Evolutionary conservation across 2,329 filamentous ascomycete species (phyloP).

Genomic region (Penicillium capsulatum): DNA sequence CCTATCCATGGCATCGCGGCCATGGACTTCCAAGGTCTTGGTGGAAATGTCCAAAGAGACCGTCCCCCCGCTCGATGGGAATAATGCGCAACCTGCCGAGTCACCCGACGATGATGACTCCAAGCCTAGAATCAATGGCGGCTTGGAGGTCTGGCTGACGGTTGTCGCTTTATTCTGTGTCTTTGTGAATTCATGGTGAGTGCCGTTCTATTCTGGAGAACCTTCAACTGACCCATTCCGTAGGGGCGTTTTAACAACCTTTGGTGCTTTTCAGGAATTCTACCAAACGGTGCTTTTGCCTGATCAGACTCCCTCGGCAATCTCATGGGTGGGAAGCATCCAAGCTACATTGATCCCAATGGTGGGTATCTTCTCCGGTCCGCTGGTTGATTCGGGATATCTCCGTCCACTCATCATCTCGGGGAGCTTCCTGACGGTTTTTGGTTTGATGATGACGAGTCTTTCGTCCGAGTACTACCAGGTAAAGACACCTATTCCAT

Average conservation of each 20-base stretch:
- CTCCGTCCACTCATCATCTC: constrained; percentile 38
- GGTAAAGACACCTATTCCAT: constrained; percentile 7
- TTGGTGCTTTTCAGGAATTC: constrained; percentile 49
- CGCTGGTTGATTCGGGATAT: constrained; percentile 48
- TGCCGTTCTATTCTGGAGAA: neutral
- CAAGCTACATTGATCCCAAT: constrained; percentile 48
- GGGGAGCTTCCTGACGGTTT: constrained; percentile 40
- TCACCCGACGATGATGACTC: constrained; percentile 3
- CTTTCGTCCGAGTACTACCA: constrained; percentile 29
- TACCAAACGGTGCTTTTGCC: constrained; percentile 41
- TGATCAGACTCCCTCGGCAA: constrained; percentile 37
- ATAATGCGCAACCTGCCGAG: neutral
- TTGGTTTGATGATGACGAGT: constrained; percentile 32
- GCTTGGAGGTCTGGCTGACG: constrained; percentile 28
- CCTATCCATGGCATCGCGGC: no score
- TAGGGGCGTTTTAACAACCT: constrained; percentile 44
- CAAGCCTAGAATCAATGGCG: constrained; percentile 22
- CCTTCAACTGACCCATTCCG: neutral
- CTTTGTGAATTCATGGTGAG: constrained; percentile 34
- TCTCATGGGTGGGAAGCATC: constrained; percentile 49
- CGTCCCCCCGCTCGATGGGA: neutral
- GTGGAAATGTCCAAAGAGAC: neutral
- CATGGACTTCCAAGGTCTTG: no score
- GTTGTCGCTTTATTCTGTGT: constrained; percentile 31
- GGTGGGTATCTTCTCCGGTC: constrained; percentile 47